Evolutionary conservation across 2,329 filamentous ascomycete genomes (phyloP).

Genomic region (Aspergillus alliaceus): DNA sequence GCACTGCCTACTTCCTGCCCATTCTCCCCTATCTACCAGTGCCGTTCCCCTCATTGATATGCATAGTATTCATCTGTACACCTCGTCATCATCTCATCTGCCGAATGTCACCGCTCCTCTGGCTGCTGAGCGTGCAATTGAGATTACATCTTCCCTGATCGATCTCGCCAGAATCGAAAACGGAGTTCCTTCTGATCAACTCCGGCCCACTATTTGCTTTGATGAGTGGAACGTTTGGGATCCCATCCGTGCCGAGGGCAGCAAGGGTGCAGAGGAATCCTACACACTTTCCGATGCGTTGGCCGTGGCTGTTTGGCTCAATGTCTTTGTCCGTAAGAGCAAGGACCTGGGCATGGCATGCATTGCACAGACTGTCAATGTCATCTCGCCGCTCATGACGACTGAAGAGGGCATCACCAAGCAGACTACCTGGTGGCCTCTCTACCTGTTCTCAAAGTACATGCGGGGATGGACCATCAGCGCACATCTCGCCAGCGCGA

Average conservation of each 20-base stretch:
- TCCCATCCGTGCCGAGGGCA: constrained; percentile 67
- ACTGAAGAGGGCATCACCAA: constrained; percentile 62
- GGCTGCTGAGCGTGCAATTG: constrained; percentile 71
- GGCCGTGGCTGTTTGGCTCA: constrained; percentile 73
- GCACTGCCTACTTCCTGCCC: constrained; percentile 59
- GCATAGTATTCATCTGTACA: constrained; percentile 81
- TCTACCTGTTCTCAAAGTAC: constrained; percentile 66
- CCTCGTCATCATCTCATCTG: constrained; percentile 57
- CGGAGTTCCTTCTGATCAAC: constrained; percentile 53
- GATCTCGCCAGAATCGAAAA: constrained; percentile 74
- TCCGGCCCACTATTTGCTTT: constrained; percentile 71
- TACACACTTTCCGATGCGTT: constrained; percentile 75
- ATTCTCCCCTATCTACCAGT: constrained; percentile 43
- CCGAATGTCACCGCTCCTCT: constrained; percentile 64
- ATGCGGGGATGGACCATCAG: constrained; percentile 73
- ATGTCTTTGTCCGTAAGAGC: constrained; percentile 73
- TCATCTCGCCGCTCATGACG: constrained; percentile 76
- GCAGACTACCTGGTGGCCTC: constrained; percentile 75
- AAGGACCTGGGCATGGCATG: constrained; percentile 74
- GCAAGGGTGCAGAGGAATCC: constrained; percentile 69
- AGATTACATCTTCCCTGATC: constrained; percentile 67
- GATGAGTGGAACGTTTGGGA: constrained; percentile 89
- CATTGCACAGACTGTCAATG: constrained; percentile 75
- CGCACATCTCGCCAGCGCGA: constrained; percentile 61
- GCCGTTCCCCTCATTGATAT: constrained; percentile 63